phyloP scores from a whole-genome alignment of 176 grass and related monocot species.

The Oryza glumipatula region DNA sequence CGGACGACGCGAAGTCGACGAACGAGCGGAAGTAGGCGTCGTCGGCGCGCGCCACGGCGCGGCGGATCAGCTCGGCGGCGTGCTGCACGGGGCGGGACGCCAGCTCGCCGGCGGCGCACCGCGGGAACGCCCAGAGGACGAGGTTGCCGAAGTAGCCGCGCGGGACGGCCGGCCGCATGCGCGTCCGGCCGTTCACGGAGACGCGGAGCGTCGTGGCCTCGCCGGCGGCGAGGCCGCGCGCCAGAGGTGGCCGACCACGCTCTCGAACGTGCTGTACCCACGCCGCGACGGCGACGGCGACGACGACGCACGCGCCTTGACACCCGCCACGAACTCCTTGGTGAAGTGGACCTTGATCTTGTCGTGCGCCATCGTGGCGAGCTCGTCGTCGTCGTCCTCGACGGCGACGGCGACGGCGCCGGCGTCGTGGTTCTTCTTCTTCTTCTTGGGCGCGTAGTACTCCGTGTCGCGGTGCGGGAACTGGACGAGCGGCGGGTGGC shows the following conservation, averaged over 20 bases:
- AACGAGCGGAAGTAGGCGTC: conserved; percentile 37
- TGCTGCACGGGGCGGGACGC: not conserved
- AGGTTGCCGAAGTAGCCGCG: conserved; percentile 19
- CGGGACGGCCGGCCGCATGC: not conserved
- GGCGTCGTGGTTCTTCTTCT: fast-evolving
- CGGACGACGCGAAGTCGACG: conserved; percentile 34
- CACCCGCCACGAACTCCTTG: not conserved
- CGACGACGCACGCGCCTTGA: not conserved
- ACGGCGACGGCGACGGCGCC: fast-evolving
- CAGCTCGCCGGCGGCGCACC: not conserved
- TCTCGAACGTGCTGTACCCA: not conserved
- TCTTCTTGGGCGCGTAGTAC: not conserved
- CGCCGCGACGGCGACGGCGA: not conserved
- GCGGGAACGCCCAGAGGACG: conserved; percentile 24
- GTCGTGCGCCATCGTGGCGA: too few relatives aligned
- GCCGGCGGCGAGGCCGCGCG: not conserved
- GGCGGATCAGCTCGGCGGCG: not conserved
- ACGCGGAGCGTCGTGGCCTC: not conserved
- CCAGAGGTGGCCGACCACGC: conserved; percentile 35
- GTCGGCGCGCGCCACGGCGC: not conserved
- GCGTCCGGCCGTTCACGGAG: conserved; percentile 18
- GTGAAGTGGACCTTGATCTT: not conserved
- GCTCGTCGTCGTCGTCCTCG: not conserved
- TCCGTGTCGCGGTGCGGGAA: conserved; percentile 32
- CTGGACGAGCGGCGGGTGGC: not conserved